Evolutionary conservation across 2,329 filamentous ascomycete species (phyloP).

Genomic region (Daldinia sp.): DNA sequence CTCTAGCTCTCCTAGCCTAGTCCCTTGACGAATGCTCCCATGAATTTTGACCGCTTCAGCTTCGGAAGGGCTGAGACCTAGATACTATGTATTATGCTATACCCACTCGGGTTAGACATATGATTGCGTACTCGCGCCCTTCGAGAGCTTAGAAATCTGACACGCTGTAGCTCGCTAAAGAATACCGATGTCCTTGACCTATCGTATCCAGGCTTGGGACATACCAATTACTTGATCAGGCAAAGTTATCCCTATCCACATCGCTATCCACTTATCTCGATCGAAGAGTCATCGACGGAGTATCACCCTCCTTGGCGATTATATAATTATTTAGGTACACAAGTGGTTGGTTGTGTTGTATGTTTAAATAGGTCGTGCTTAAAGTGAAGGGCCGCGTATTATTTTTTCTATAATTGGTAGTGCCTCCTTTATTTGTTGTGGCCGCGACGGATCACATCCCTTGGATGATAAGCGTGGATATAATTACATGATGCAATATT

Average conservation of each 20-base stretch:
- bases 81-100: neutral
- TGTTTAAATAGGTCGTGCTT: neutral
- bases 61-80: neutral
- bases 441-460: neutral
- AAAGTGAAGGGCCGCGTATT: neutral
- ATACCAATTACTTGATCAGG: constrained; percentile 28
- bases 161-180: constrained; percentile 23
- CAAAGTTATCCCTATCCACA: constrained; percentile 2
- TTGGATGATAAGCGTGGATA: neutral
- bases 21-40: neutral
- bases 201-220: constrained; percentile 17
- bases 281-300: constrained; percentile 32
- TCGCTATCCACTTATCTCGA: constrained; percentile 9
- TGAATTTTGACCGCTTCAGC: neutral
- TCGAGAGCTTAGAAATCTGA: constrained; percentile 12
- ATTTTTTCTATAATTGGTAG: neutral
- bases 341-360: neutral
- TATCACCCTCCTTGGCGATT: neutral
- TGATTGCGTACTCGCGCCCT: neutral
- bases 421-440: neutral
- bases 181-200: constrained; percentile 16
- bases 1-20: neutral
- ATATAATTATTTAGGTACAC: neutral
- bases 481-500: constrained; percentile 21
- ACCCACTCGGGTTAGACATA: neutral